phyloP scores from a whole-genome alignment of 2,329 filamentous ascomycete genomes.

The Elsinoe fawcettii region DNA sequence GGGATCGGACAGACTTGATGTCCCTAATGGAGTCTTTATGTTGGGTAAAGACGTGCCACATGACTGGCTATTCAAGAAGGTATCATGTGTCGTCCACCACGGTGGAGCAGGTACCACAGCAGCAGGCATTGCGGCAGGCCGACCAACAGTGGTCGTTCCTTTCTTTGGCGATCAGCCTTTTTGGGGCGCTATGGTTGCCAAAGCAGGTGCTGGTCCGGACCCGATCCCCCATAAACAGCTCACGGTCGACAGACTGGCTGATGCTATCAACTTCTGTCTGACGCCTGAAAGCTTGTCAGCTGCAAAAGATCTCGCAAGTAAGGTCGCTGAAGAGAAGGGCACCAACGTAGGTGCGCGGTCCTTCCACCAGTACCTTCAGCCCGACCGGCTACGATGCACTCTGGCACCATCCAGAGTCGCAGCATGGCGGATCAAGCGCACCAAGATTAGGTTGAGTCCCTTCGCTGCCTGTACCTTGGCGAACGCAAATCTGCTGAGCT shows the following conservation, averaged over 20 bases:
- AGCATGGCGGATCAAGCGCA: slow-evolving; percentile 65
- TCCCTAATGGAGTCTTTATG: slow-evolving; percentile 38
- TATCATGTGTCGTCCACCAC: slow-evolving; percentile 51
- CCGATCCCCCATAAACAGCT: slow-evolving; percentile 42
- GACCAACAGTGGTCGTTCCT: slow-evolving; percentile 48
- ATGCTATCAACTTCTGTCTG: slow-evolving; percentile 40
- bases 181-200: slow-evolving; percentile 47
- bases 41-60: slow-evolving; percentile 48
- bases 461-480: slow-evolving; percentile 65
- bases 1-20: slow-evolving; percentile 32
- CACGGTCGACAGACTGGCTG: slow-evolving; percentile 37
- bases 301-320: slow-evolving; percentile 34
- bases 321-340: slow-evolving; percentile 38
- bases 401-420: slow-evolving; percentile 61
- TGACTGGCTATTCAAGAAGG: slow-evolving; percentile 52
- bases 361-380: slow-evolving; percentile 48
- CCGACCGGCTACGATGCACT: slow-evolving; percentile 61
- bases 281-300: slow-evolving; percentile 30
- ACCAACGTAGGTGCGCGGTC: slow-evolving; percentile 35
- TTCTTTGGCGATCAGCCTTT: slow-evolving; percentile 53
- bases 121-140: slow-evolving; percentile 44
- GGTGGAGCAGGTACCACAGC: slow-evolving; percentile 55
- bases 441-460: slow-evolving; percentile 59
- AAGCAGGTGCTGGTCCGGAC: slow-evolving; percentile 42
- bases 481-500: slow-evolving; percentile 55